Evolutionary conservation across 306 rosid species (phyloP).

Genomic region (Acacia acuminata): DNA sequence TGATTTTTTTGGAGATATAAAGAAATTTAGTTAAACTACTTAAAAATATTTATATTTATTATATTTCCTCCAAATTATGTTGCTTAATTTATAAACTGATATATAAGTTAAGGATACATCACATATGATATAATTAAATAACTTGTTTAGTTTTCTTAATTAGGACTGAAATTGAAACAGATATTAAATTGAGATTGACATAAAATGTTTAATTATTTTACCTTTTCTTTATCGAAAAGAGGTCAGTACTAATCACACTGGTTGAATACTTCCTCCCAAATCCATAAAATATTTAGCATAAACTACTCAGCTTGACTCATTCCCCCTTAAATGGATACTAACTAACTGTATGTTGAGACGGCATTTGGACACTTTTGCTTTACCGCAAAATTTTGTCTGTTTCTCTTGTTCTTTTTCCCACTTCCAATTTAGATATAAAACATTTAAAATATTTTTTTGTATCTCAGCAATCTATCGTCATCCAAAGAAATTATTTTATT

Average conservation of each 20-base stretch:
- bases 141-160: too few relatives aligned
- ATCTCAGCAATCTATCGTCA: background rate
- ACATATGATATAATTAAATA: too few relatives aligned
- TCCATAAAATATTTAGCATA: background rate
- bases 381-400: background rate
- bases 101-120: too few relatives aligned
- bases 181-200: background rate
- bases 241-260: background rate
- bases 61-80: too few relatives aligned
- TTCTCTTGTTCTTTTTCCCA: background rate
- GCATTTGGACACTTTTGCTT: conserved; percentile 13
- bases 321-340: background rate
- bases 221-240: background rate
- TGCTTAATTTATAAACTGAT: too few relatives aligned
- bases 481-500: background rate
- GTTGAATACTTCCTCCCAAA: background rate
- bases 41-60: too few relatives aligned
- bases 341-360: background rate
- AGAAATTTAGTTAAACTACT: too few relatives aligned
- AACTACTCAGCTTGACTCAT: background rate
- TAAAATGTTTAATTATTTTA: background rate
- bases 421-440: background rate
- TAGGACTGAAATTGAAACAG: too few relatives aligned
- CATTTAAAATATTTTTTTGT: too few relatives aligned
- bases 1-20: too few relatives aligned